A percentile compares a stretch with the other conserved stretches of the same genome.
Conservation (phyloP, 441 rosid species). For the Arabidopsis hybrid region DNA sequence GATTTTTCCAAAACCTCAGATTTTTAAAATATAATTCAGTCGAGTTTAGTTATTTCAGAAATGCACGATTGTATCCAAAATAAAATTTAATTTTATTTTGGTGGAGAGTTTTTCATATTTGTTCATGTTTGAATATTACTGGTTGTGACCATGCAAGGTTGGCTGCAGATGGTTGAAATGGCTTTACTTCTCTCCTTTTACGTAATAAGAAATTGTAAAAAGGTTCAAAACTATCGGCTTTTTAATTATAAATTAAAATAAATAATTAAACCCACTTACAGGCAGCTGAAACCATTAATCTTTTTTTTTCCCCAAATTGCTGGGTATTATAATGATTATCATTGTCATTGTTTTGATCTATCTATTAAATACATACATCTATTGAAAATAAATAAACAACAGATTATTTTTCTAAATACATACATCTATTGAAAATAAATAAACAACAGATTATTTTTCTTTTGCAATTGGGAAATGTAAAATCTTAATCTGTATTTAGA, state of each 20-base stretch:
- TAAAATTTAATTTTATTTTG: not conserved
- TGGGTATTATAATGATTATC: conserved; percentile 20
- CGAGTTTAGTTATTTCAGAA: not conserved
- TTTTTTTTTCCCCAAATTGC: conserved; percentile 1
- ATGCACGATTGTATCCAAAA: not conserved
- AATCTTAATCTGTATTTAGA: not conserved
- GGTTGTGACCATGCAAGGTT: conserved; percentile 18
- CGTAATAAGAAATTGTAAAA: conserved; percentile 8
- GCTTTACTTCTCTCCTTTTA: conserved; percentile 20
- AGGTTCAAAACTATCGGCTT: conserved; percentile 35
- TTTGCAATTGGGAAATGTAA: conserved; percentile 3
- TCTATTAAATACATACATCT: not conserved
- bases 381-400: conserved; percentile 1
- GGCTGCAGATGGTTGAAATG: conserved; percentile 25
- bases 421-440: not conserved
- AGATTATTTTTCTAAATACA: not conserved
- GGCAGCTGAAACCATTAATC: conserved; percentile 26
- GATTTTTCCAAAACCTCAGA: not conserved
- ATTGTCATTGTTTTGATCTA: conserved; percentile 16
- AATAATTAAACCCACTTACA: conserved; percentile 29
- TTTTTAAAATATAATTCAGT: not conserved
- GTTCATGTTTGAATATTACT: conserved; percentile 33
- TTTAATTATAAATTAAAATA: too few species aligned
- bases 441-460: not conserved
- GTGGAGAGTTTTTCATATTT: conserved; percentile 1